Conservation (phyloP, 2,329 filamentous ascomycete genomes). For the Claviceps pazoutovae region DNA sequence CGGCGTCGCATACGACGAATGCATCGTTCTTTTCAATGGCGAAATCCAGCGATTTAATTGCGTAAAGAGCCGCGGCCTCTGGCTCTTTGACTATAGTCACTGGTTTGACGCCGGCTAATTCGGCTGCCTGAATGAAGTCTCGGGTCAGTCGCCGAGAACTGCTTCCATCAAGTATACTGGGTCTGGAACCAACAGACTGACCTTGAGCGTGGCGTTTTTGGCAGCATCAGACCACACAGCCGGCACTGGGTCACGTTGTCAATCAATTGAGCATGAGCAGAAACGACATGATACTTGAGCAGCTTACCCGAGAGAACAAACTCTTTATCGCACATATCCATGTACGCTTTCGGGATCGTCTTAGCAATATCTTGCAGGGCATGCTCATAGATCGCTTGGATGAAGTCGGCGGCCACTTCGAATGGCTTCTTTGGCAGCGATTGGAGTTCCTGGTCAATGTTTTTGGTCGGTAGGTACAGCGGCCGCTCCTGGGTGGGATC, state of each 20-base stretch:
- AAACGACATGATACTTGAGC: not conserved
- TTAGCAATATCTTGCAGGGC: slow-evolving; percentile 23
- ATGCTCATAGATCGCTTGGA: slow-evolving; percentile 11
- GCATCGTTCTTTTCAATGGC: slow-evolving; percentile 28
- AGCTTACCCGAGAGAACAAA: slow-evolving; percentile 29
- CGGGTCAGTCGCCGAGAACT: not conserved
- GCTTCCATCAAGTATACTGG: not conserved
- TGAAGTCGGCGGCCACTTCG: slow-evolving; percentile 8
- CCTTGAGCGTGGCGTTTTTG: slow-evolving; percentile 30
- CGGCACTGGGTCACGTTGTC: slow-evolving; percentile 29
- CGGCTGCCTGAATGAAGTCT: slow-evolving; percentile 17
- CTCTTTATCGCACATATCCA: slow-evolving; percentile 11
- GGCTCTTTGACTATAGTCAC: slow-evolving; percentile 37
- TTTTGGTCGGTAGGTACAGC: slow-evolving; percentile 4
- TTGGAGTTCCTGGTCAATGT: not conserved
- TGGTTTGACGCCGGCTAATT: slow-evolving; percentile 24
- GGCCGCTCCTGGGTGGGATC: slow-evolving; percentile 8
- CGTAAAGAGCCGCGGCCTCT: slow-evolving; percentile 36
- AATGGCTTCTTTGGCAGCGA: slow-evolving; percentile 8
- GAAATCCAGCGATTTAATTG: slow-evolving; percentile 27
- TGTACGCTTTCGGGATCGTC: slow-evolving; percentile 6
- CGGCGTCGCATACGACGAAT: slow-evolving; percentile 39
- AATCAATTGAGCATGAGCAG: not conserved
- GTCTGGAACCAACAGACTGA: not conserved
- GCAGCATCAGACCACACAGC: slow-evolving; percentile 44